Conservation (phyloP, 2,329 filamentous ascomycete species). For the Curvularia eragrostidis region DNA sequence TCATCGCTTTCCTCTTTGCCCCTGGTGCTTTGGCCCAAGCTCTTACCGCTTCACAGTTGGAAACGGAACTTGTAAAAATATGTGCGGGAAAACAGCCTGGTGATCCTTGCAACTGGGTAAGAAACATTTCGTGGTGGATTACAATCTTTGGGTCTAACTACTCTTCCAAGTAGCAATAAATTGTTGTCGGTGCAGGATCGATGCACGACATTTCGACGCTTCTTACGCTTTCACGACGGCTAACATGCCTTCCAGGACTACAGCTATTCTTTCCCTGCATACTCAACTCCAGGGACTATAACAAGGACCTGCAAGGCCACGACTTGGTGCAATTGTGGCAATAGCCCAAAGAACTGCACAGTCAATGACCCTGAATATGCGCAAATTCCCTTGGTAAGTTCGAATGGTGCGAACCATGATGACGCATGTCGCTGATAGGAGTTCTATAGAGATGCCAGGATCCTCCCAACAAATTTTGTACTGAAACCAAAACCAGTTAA, state of each 20-base stretch:
- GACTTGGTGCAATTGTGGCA: neutral
- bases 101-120: neutral
- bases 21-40: neutral
- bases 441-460: neutral
- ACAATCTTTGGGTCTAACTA: neutral
- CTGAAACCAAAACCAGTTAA: too few species aligned
- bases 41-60: neutral
- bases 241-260: neutral
- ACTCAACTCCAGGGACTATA: neutral
- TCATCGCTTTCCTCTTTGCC: neutral
- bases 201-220: neutral
- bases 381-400: neutral
- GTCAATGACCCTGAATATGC: neutral
- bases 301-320: neutral
- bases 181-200: neutral
- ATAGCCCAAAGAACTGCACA: neutral
- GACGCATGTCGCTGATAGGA: neutral
- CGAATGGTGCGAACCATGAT: neutral
- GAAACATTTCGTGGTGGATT: neutral
- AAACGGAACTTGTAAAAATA: neutral
- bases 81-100: neutral
- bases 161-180: neutral
- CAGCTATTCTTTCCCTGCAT: neutral
- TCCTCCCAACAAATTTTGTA: too few species aligned
- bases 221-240: neutral